Conservation (phyloP, 2,329 filamentous ascomycete genomes). For the Myriosclerotinia curreyana region DNA sequence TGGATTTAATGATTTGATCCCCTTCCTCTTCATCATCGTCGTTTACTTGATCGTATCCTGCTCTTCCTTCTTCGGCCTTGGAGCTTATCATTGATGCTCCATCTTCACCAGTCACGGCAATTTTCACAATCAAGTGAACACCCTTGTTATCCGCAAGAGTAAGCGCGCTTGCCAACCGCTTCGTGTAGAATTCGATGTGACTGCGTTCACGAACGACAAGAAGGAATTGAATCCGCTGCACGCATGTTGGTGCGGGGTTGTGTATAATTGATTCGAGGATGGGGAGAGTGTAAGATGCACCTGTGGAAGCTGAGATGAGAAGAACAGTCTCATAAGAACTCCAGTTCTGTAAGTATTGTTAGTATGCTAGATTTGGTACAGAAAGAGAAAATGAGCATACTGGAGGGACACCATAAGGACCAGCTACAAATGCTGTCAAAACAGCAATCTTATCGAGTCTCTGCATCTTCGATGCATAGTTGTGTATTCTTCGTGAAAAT, state of each 20-base stretch:
- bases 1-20: conserved; percentile 18
- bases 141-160: conserved; percentile 45
- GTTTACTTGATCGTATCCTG: conserved; percentile 9
- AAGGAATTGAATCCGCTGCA: conserved; percentile 52
- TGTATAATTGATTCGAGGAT: conserved; percentile 55
- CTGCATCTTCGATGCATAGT: conserved; percentile 44
- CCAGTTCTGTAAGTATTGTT: conserved; percentile 42
- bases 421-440: conserved; percentile 51
- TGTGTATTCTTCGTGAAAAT: conserved; percentile 55
- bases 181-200: conserved; percentile 55
- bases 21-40: conserved; percentile 5
- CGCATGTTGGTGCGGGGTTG: conserved; percentile 45
- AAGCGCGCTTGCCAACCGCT: conserved; percentile 48
- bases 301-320: conserved; percentile 59
- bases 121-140: conserved; percentile 51
- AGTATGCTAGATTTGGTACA: not conserved
- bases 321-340: conserved; percentile 58
- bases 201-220: conserved; percentile 51
- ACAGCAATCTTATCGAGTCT: conserved; percentile 31
- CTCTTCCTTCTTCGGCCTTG: conserved; percentile 3
- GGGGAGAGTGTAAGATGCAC: conserved; percentile 59
- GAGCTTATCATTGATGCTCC: conserved; percentile 15
- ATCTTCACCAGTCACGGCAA: conserved; percentile 49
- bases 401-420: conserved; percentile 55
- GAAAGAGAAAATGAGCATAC: not conserved